Percentiles rank a stretch among this genome's conserved stretches.
Conservation (phyloP, 441 rosid species). For the Capsella rubella region DNA sequence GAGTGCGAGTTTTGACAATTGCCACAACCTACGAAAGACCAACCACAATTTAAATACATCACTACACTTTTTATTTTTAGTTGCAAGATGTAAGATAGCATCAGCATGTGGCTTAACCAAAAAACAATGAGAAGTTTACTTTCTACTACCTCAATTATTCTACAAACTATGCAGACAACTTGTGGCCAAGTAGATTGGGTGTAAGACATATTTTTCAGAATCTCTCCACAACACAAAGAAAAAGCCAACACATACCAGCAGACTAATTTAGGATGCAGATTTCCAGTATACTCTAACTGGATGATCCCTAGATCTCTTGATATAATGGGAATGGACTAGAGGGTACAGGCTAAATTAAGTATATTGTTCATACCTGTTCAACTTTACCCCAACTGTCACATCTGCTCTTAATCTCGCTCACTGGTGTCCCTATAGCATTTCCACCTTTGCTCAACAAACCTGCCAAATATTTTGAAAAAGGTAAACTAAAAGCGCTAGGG, state of each 20-base stretch:
- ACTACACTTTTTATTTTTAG: conserved; percentile 20
- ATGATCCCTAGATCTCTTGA: conserved; percentile 7
- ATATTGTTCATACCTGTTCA: conserved; percentile 56
- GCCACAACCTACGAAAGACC: conserved; percentile 63
- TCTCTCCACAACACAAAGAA: conserved; percentile 4
- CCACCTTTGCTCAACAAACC: conserved; percentile 63
- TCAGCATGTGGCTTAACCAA: conserved; percentile 17
- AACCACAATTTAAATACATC: conserved; percentile 24
- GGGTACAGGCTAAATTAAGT: background rate
- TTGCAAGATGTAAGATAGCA: background rate
- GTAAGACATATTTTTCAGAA: conserved; percentile 12
- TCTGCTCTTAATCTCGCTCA: conserved; percentile 61
- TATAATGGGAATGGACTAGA: conserved; percentile 10
- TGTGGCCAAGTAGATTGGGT: background rate
- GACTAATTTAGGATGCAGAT: background rate
- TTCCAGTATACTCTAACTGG: conserved; percentile 19
- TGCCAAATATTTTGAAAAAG: conserved; percentile 23
- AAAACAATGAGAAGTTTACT: background rate
- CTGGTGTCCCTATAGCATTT: conserved; percentile 66
- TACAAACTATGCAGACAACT: conserved; percentile 13
- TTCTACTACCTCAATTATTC: background rate
- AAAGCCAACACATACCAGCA: conserved; percentile 17
- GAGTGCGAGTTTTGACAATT: conserved; percentile 67
- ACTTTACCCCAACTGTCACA: conserved; percentile 49
- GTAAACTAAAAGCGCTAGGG: conserved; percentile 5